Conservation (phyloP, 176 grass and related monocot species). For the Avena insularis region DNA sequence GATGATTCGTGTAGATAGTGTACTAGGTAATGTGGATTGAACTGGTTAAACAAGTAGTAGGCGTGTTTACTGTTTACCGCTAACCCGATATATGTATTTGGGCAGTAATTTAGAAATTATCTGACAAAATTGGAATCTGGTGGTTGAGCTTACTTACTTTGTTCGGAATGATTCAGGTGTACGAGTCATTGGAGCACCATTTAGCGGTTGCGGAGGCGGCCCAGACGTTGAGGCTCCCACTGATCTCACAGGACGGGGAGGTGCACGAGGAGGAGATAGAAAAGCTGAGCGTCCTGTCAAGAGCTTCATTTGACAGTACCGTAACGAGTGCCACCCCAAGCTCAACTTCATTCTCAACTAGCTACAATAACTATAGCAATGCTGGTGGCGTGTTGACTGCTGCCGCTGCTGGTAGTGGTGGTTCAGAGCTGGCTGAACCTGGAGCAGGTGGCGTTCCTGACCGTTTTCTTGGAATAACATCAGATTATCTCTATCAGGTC, state of each 20-base stretch:
- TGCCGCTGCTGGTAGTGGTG: constrained; percentile 29
- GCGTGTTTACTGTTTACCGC: neutral
- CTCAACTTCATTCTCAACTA: constrained; percentile 62
- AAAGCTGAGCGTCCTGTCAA: constrained; percentile 75
- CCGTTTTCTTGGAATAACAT: constrained; percentile 82
- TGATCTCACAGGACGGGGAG: constrained; percentile 83
- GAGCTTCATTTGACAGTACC: constrained; percentile 83
- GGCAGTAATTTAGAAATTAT: neutral
- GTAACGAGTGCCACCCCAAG: constrained; percentile 64
- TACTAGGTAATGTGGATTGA: neutral
- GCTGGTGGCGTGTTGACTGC: constrained; percentile 49
- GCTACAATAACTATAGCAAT: constrained; percentile 80
- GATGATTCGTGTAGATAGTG: neutral
- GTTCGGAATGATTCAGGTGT: constrained; percentile 56
- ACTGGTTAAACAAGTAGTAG: neutral
- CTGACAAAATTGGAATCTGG: neutral
- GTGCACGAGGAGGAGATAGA: constrained; percentile 86
- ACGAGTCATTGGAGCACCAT: constrained; percentile 89
- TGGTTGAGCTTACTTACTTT: neutral
- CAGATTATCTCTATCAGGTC: constrained; percentile 83
- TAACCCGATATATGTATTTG: neutral
- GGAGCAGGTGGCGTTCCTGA: constrained; percentile 80
- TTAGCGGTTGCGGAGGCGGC: constrained; percentile 71
- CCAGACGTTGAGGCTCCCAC: constrained; percentile 87
- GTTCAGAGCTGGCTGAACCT: constrained; percentile 63